Conservation (phyloP, 2,329 filamentous ascomycete species). For the Drechslerella dactyloides region DNA sequence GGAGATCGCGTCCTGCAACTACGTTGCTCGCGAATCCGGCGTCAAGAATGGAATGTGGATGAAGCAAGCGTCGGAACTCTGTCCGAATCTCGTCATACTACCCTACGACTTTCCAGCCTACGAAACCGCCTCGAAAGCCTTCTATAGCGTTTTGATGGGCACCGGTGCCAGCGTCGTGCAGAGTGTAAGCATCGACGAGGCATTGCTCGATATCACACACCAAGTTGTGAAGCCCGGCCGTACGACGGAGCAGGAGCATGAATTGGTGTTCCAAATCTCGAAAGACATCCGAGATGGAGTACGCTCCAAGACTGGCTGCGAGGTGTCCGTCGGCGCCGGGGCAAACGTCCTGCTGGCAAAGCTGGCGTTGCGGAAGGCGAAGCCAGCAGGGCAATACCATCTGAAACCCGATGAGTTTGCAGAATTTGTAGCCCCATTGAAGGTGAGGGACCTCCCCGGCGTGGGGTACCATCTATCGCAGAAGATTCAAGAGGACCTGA, state of each 20-base stretch:
- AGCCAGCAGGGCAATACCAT: slow-evolving; percentile 90
- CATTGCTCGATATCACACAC: slow-evolving; percentile 79
- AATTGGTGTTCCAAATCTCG: slow-evolving; percentile 71
- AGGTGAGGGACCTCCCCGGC: slow-evolving; percentile 82
- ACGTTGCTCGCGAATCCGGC: slow-evolving; percentile 81
- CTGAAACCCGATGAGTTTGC: slow-evolving; percentile 81
- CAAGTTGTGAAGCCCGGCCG: slow-evolving; percentile 71
- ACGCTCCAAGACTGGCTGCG: slow-evolving; percentile 74
- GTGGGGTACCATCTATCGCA: slow-evolving; percentile 89
- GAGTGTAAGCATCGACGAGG: slow-evolving; percentile 96
- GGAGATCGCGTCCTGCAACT: slow-evolving; percentile 98
- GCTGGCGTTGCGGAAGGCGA: slow-evolving; percentile 85
- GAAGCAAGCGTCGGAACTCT: slow-evolving; percentile 83
- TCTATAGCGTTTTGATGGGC: slow-evolving; percentile 82
- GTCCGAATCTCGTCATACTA: slow-evolving; percentile 83
- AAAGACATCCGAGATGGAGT: slow-evolving; percentile 71
- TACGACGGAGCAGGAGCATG: slow-evolving; percentile 58
- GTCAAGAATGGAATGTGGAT: slow-evolving; percentile 99
- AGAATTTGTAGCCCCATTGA: slow-evolving; percentile 76
- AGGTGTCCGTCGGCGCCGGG: slow-evolving; percentile 91
- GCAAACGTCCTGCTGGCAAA: slow-evolving; percentile 90
- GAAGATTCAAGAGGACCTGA: slow-evolving; percentile 80
- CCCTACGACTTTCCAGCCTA: slow-evolving; percentile 96
- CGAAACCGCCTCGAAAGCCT: slow-evolving; percentile 84
- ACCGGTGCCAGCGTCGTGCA: slow-evolving; percentile 79